Evolutionary conservation across 306 rosid species (phyloP).

Genomic region (Bauhinia variegata): DNA sequence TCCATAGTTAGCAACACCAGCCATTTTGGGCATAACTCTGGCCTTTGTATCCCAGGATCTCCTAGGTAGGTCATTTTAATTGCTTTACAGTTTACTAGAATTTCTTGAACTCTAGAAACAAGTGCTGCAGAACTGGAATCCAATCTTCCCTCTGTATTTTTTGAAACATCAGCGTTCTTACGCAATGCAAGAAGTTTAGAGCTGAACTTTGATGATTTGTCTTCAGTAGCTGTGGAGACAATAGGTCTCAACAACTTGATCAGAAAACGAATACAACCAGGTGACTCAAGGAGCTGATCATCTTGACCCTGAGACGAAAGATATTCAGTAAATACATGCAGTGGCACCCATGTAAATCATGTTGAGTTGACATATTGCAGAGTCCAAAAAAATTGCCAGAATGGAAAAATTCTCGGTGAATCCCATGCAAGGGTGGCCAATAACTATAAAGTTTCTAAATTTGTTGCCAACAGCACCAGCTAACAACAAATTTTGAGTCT

Average conservation of each 20-base stretch:
- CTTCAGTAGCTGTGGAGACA: slow-evolving; percentile 58
- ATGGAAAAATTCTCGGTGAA: too few relatives aligned
- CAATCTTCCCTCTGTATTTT: slow-evolving; percentile 49
- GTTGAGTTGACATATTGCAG: slow-evolving; percentile 6
- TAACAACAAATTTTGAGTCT: too few relatives aligned
- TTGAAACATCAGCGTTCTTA: slow-evolving; percentile 49
- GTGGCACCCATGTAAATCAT: slow-evolving; percentile 6
- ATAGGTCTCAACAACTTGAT: slow-evolving; percentile 87
- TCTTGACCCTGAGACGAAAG: slow-evolving; percentile 90
- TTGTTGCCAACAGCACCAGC: too few relatives aligned
- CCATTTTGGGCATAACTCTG: slow-evolving; percentile 94
- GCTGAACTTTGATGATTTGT: slow-evolving; percentile 77
- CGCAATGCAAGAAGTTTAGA: slow-evolving; percentile 77
- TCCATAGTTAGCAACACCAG: slow-evolving; percentile 89
- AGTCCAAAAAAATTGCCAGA: neutral
- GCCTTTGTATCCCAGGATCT: slow-evolving; percentile 55
- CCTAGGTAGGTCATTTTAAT: slow-evolving; percentile 51
- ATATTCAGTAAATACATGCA: slow-evolving; percentile 21
- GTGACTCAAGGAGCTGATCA: slow-evolving; percentile 85
- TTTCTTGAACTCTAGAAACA: slow-evolving; percentile 79
- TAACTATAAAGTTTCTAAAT: too few relatives aligned
- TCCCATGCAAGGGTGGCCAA: too few relatives aligned
- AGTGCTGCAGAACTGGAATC: slow-evolving; percentile 72
- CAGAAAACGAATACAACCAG: slow-evolving; percentile 65
- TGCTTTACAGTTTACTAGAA: slow-evolving; percentile 88